These are phyloP conservation scores for Hypoxylon crocopeplum DNA, from an alignment of 495 filamentous ascomycete species.

Conservation along the genomic window DNA sequence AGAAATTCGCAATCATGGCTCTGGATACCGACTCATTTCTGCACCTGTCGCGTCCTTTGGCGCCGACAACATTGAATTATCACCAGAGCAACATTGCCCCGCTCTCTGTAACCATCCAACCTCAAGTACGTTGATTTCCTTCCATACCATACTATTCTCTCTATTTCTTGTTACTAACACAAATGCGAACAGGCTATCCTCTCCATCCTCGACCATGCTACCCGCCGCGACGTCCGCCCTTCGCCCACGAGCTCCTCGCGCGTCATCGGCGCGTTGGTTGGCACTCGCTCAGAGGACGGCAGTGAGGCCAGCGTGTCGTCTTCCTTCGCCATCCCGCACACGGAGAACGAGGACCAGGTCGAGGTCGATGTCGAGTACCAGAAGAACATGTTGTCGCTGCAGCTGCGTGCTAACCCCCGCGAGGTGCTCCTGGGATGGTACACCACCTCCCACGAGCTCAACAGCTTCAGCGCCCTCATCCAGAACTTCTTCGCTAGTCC, in stretches of 20 bases:
- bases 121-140: conserved; percentile 70
- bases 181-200: conserved; percentile 74
- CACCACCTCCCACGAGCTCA: conserved; percentile 92
- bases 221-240: conserved; percentile 81
- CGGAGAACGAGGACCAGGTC: conserved; percentile 96
- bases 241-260: conserved; percentile 88
- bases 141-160: conserved; percentile 70
- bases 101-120: conserved; percentile 90
- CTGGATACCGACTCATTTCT: conserved; percentile 80
- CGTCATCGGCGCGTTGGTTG: conserved; percentile 94
- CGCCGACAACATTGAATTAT: conserved; percentile 75
- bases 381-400: conserved; percentile 95
- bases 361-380: conserved; percentile 99
- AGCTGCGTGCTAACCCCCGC: conserved; percentile 90
- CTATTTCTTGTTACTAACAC: conserved; percentile 56
- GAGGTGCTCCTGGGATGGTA: conserved; percentile 98
- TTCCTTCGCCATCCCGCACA: conserved; percentile 97
- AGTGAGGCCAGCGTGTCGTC: conserved; percentile 93
- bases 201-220: conserved; percentile 95
- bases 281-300: conserved; percentile 91
- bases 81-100: conserved; percentile 85
- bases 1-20: conserved; percentile 74
- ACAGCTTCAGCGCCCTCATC: conserved; percentile 97
- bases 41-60: conserved; percentile 91
- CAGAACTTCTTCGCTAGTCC: conserved; percentile 99